phyloP scores from a whole-genome alignment of 2,329 filamentous ascomycete species.

The Myotisia sp. region DNA sequence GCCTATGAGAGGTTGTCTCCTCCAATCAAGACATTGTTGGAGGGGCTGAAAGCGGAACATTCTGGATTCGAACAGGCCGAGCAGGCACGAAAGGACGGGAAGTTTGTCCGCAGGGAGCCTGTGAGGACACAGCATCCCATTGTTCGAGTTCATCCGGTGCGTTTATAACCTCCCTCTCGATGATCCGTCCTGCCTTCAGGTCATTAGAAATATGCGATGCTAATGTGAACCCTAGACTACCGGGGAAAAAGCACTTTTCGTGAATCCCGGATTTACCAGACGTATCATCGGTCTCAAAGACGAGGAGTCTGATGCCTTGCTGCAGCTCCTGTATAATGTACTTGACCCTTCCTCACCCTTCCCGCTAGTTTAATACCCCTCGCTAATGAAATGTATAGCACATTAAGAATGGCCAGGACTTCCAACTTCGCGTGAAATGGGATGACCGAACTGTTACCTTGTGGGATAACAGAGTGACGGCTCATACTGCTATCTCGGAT shows the following conservation, averaged over 20 bases:
- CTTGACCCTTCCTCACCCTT: too few relatives aligned
- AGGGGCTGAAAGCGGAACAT: slow-evolving; percentile 67
- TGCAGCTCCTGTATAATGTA: slow-evolving; percentile 69
- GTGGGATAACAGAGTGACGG: slow-evolving; percentile 72
- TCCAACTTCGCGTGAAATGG: slow-evolving; percentile 66
- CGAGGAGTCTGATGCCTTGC: slow-evolving; percentile 64
- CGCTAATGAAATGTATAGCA: too few relatives aligned
- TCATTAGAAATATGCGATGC: too few relatives aligned
- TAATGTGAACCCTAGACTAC: slow-evolving; percentile 42
- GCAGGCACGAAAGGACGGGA: slow-evolving; percentile 49
- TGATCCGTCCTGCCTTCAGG: too few relatives aligned
- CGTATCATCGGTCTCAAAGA: slow-evolving; percentile 72
- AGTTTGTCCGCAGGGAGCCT: slow-evolving; percentile 61
- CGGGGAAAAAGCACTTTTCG: slow-evolving; percentile 67
- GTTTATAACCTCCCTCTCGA: slow-evolving; percentile 1
- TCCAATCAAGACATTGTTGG: slow-evolving; percentile 62
- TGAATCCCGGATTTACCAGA: slow-evolving; percentile 75
- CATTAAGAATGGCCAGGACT: slow-evolving; percentile 55
- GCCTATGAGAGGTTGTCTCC: slow-evolving; percentile 72
- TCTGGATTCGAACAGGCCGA: slow-evolving; percentile 62
- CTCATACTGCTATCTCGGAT: slow-evolving; percentile 65
- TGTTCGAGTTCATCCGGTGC: slow-evolving; percentile 60
- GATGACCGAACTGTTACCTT: slow-evolving; percentile 65
- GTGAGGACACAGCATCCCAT: slow-evolving; percentile 62
- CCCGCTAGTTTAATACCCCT: too few relatives aligned